Evolutionary conservation across 2,329 filamentous ascomycete genomes (phyloP), one percentile per base, ranked within the genome.

Genomic region (Claviceps maximensis): DNA sequence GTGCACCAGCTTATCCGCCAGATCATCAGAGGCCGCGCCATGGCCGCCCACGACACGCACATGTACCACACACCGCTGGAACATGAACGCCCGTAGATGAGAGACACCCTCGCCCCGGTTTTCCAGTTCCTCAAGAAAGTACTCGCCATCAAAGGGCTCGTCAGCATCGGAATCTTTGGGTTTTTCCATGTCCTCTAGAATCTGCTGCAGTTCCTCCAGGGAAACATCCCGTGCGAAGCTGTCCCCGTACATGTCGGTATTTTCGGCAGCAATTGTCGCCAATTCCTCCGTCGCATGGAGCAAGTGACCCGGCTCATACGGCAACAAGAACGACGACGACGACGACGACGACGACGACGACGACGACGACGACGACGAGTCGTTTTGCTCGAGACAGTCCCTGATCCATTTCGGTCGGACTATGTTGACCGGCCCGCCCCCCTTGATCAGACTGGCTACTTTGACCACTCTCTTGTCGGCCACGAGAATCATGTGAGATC

Each of bases 381-480:
- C 3, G 51, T 58, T 76, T 68, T 66, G 80, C 66, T 77, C 76
- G 36, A 95, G 74, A 60, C 88, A 93, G 65, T 97, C 89, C 29
- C 87, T 73, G 2, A 97, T 71, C 93, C 93, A 98, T 6, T 74
- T 76, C 0, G 90, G 86, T 23, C 81, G 80, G 53, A 97, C 75
- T 50, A 98, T 84, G 59, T 88, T 83, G 7, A 79, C 75, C 2
- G 31, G 7, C 0, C 79, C 73, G 3, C 82, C 84, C 6, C 73
- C 75, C 61, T 93, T 95, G 56, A 89, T 82, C 9, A 96, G 69
- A 10, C 87, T 89, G 1, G 87, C 87, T 1, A 90, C 89, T 62
- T 90, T 90, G 59, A 97, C 83, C 0, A 80, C 76, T 45, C 76
- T 86, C 65, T 89, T 86, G 58, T 96, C 90, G 0, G 86, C 88